These are phyloP conservation scores for Xerocomus brunneocitrinus DNA, from an alignment of 768 basidiomycete species.

Conservation along the genomic window DNA sequence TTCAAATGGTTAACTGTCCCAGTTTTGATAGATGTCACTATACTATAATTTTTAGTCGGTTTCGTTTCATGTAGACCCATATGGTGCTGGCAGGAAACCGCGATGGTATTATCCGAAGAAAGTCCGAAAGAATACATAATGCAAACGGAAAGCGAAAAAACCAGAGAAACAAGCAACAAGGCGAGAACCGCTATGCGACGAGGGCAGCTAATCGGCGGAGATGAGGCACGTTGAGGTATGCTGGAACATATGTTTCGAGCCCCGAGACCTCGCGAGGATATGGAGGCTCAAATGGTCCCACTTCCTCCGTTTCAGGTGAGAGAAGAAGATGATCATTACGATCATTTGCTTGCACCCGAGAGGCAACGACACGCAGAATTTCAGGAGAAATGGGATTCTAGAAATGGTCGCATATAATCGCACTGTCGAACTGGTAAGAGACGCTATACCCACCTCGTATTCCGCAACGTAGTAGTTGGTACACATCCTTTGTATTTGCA, in stretches of 20 bases:
- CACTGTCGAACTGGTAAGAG: background rate
- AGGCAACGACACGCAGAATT: constrained; percentile 93
- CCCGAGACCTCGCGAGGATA: constrained; percentile 93
- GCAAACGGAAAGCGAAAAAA: constrained; percentile 10
- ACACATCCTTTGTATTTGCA: constrained; percentile 99
- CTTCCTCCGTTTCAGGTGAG: constrained; percentile 95
- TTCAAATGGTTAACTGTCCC: background rate
- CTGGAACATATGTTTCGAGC: constrained; percentile 93
- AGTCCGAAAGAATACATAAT: constrained; percentile 17
- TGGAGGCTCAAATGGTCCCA: constrained; percentile 91
- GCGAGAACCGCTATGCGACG: constrained; percentile 51
- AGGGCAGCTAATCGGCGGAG: constrained; percentile 82
- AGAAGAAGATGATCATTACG: constrained; percentile 95
- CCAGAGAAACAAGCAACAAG: background rate
- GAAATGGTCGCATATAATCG: constrained; percentile 4
- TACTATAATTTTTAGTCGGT: background rate
- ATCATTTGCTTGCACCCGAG: constrained; percentile 93
- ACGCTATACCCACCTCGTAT: constrained; percentile 70
- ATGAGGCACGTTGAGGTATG: constrained; percentile 87
- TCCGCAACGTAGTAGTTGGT: constrained; percentile 98
- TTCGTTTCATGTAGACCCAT: background rate
- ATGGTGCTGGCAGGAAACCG: background rate
- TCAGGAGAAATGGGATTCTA: constrained; percentile 97
- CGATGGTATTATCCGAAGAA: constrained; percentile 15
- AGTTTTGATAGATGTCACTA: background rate